phyloP scores from a whole-genome alignment of 805 yeast genomes.

The Metahyphopichia silvanorum region DNA sequence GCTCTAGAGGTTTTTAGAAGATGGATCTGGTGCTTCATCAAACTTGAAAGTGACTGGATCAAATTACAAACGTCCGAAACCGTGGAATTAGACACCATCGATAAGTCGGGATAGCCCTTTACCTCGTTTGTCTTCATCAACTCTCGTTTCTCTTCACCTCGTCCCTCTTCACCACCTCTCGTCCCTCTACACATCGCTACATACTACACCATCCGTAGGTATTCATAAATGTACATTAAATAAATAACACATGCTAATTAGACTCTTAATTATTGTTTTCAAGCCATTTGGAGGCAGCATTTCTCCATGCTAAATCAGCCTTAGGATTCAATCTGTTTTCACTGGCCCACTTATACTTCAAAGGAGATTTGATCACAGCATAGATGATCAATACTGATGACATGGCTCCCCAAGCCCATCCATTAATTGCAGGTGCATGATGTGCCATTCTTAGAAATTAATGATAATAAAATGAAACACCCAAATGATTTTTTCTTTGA shows the following conservation, averaged over 20 bases:
- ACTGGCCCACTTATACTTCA: slow-evolving; percentile 37
- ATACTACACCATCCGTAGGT: neutral
- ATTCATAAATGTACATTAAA: slow-evolving; percentile 1
- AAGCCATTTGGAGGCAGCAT: slow-evolving; percentile 43
- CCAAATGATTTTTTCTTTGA: too few relatives aligned
- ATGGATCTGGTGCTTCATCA: slow-evolving; percentile 85
- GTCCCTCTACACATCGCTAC: too few relatives aligned
- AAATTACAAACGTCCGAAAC: slow-evolving; percentile 18
- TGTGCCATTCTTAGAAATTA: slow-evolving; percentile 6
- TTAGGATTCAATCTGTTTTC: slow-evolving; percentile 45
- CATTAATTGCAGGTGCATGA: slow-evolving; percentile 40
- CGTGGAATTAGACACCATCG: neutral
- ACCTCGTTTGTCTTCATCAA: neutral
- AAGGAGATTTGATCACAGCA: slow-evolving; percentile 37
- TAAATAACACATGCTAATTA: neutral
- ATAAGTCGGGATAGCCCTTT: neutral
- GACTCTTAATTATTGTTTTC: slow-evolving; percentile 14
- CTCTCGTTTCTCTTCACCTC: neutral
- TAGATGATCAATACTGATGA: slow-evolving; percentile 37
- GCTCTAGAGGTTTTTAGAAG: slow-evolving; percentile 75
- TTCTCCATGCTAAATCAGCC: slow-evolving; percentile 48
- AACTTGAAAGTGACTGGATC: slow-evolving; percentile 73
- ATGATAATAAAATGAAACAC: neutral
- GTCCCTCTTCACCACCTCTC: neutral
- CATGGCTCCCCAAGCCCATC: slow-evolving; percentile 41